Conservation (phyloP, 495 filamentous ascomycete species). For the Mycothermus thermophilus region DNA sequence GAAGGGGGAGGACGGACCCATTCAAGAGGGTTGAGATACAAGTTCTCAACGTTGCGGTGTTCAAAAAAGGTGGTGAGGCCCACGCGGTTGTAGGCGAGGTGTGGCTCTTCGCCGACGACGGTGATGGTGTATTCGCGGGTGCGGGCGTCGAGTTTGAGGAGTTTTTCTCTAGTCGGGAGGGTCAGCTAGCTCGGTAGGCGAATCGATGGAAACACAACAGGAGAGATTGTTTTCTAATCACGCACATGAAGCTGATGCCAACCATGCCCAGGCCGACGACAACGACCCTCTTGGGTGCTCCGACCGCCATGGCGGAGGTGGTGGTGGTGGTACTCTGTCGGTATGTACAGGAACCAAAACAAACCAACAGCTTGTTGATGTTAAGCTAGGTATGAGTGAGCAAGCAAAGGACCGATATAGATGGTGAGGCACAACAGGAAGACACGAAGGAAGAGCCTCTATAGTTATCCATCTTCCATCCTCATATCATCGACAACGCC, state of each 20-base stretch:
- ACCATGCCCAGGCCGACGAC: constrained; percentile 94
- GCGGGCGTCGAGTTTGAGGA: constrained; percentile 73
- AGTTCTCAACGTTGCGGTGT: constrained; percentile 75
- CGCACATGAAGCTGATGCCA: constrained; percentile 84
- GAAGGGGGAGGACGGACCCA: constrained; percentile 47
- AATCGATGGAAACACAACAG: too few relatives aligned
- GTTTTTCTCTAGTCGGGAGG: constrained; percentile 48
- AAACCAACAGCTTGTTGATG: too few relatives aligned
- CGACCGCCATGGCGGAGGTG: constrained; percentile 19
- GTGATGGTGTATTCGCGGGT: constrained; percentile 68
- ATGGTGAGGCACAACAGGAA: too few relatives aligned
- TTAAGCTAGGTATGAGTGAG: too few relatives aligned
- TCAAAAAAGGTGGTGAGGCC: constrained; percentile 91
- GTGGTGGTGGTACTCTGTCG: too few relatives aligned
- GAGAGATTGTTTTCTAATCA: neutral
- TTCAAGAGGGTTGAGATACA: constrained; percentile 80
- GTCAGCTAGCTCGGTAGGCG: neutral
- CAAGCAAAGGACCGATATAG: too few relatives aligned
- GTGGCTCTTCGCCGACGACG: constrained; percentile 83
- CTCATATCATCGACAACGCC: too few relatives aligned
- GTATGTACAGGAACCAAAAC: neutral
- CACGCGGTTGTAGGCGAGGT: constrained; percentile 91
- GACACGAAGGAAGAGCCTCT: too few relatives aligned
- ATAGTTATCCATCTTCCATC: too few relatives aligned
- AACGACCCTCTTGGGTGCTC: constrained; percentile 55